Evolutionary conservation across 2,329 filamentous ascomycete species (phyloP).

Genomic region (Dendrostoma leiphaemia): DNA sequence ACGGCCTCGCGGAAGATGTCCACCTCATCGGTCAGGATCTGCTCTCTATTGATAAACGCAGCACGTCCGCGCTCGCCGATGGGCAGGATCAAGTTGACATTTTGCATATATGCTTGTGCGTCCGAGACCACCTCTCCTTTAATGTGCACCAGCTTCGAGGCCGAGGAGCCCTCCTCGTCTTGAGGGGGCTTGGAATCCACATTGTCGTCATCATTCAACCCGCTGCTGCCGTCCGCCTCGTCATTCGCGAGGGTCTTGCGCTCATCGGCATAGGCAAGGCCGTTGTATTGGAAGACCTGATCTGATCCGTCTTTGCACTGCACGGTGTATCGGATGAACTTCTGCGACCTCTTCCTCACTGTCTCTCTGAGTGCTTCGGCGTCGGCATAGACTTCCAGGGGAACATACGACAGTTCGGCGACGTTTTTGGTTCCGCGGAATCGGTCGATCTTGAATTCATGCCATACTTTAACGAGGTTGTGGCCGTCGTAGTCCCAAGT

Average conservation of each 20-base stretch:
- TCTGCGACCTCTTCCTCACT: constrained; percentile 4
- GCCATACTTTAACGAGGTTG: constrained; percentile 16
- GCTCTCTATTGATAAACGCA: not conserved
- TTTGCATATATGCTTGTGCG: constrained; percentile 1
- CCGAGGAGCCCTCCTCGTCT: not conserved
- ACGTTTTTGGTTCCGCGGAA: constrained; percentile 20
- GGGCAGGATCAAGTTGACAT: not conserved
- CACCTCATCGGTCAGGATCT: not conserved
- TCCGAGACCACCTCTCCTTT: constrained; percentile 16
- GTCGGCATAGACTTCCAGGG: constrained; percentile 5
- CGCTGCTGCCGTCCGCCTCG: not conserved
- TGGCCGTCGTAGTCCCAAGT: constrained; percentile 19
- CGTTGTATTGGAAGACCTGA: constrained; percentile 6
- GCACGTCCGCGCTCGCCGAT: not conserved
- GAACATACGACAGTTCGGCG: constrained; percentile 16
- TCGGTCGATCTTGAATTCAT: constrained; percentile 12
- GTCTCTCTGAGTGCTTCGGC: not conserved
- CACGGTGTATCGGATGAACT: constrained; percentile 11
- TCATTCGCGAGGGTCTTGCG: not conserved
- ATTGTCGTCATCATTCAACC: not conserved
- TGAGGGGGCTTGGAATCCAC: not conserved
- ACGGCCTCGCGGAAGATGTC: not conserved
- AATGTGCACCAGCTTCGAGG: constrained; percentile 2
- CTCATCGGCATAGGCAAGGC: not conserved
- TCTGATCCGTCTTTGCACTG: not conserved